phyloP scores from a whole-genome alignment of 1,284 basidiomycete species.

The Pyrrhoderma noxium region DNA sequence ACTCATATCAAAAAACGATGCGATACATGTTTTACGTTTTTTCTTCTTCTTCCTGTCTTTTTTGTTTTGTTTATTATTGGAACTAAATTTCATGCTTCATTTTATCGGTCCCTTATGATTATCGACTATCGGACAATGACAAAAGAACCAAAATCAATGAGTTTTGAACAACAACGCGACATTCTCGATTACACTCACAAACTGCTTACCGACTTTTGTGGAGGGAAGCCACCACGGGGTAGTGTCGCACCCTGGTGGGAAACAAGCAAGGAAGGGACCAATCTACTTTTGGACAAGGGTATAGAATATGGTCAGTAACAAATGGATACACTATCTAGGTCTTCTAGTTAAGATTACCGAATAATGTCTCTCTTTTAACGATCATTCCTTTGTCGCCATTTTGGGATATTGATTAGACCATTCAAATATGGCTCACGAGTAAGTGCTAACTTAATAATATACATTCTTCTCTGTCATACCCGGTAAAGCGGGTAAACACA shows the following conservation, averaged over 20 bases:
- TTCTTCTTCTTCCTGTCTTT: no score
- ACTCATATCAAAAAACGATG: no score
- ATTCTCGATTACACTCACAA: conserved; percentile 64
- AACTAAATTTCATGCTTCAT: no score
- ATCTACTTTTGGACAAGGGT: conserved; percentile 66
- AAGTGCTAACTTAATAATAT: conserved; percentile 21
- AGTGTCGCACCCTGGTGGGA: conserved; percentile 79
- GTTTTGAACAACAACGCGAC: conserved; percentile 61
- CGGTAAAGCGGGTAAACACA: no score
- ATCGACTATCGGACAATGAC: no score
- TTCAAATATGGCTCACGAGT: conserved; percentile 61
- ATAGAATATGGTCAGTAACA: conserved; percentile 56
- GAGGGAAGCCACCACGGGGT: conserved; percentile 59
- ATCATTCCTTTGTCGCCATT: no score
- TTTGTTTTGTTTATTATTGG: no score
- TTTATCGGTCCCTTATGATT: no score
- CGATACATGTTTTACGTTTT: no score
- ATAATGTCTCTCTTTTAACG: no score
- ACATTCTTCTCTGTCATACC: no score
- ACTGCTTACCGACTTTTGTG: conserved; percentile 62
- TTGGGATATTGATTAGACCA: conserved; percentile 38
- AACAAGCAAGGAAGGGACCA: conserved; percentile 56
- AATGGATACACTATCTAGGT: no score
- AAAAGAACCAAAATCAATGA: conserved; percentile 61
- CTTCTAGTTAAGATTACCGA: background rate